phyloP scores from a whole-genome alignment of 192 early-diverging fungal species.

The Neocallimastix lanati region DNA sequence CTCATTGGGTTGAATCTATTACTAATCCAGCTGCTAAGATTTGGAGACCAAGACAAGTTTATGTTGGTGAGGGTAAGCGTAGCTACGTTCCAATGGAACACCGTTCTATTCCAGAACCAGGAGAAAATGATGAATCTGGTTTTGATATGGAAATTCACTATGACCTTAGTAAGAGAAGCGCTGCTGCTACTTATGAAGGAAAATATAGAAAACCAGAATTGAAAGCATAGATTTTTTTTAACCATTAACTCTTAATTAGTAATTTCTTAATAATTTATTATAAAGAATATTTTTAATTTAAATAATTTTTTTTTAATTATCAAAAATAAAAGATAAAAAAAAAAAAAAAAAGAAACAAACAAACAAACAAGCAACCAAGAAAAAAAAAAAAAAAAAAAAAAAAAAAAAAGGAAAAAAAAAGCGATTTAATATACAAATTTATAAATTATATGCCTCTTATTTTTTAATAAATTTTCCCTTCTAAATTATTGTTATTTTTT shows the following conservation, averaged over 20 bases:
- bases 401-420: no score
- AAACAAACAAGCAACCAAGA: no score
- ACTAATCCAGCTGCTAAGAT: conserved; percentile 33
- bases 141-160: background rate
- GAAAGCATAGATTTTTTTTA: background rate
- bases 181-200: background rate
- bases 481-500: no score
- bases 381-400: no score
- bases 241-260: background rate
- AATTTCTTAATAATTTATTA: background rate
- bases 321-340: background rate
- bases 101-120: background rate
- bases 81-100: conserved; percentile 14
- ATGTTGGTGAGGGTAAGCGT: conserved; percentile 24
- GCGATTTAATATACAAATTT: no score
- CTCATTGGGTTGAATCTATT: conserved; percentile 42
- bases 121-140: background rate
- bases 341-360: no score
- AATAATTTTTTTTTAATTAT: background rate
- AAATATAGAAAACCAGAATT: background rate
- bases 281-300: no score
- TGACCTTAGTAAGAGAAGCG: background rate
- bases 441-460: no score
- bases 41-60: conserved; percentile 45
- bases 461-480: no score